These are phyloP conservation scores for Sporothrix phasma DNA, from an alignment of 2,329 filamentous ascomycete species.

Conservation along the genomic window DNA sequence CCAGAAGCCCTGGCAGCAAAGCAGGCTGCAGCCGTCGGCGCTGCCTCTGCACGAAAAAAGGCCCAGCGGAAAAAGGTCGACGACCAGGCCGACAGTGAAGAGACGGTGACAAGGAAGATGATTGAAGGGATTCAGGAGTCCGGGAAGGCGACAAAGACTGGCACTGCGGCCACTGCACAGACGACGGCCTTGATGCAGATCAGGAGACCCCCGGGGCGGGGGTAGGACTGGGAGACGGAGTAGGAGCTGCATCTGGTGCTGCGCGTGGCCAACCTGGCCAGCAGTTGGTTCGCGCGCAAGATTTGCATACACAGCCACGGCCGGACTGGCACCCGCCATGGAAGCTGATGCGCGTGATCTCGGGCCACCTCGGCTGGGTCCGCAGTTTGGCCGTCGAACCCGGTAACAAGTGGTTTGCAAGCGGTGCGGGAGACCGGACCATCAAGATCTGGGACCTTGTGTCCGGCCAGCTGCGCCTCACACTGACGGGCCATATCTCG, in stretches of 20 bases:
- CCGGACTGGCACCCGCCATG: slow-evolving; percentile 97
- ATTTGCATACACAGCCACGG: slow-evolving; percentile 40
- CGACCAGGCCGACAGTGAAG: slow-evolving; percentile 23
- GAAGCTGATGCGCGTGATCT: slow-evolving; percentile 97
- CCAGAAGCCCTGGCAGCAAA: slow-evolving; percentile 71
- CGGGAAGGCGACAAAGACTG: slow-evolving; percentile 21
- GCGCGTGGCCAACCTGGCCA: slow-evolving; percentile 27
- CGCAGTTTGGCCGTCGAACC: slow-evolving; percentile 83
- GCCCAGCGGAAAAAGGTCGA: slow-evolving; percentile 34
- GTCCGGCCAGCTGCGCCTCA: slow-evolving; percentile 72
- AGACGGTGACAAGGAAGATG: slow-evolving; percentile 50
- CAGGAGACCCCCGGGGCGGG: slow-evolving; percentile 20
- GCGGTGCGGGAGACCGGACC: slow-evolving; percentile 86
- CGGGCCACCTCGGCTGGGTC: slow-evolving; percentile 93
- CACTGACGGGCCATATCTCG: slow-evolving; percentile 87
- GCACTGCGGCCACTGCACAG: slow-evolving; percentile 17
- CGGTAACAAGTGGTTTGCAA: slow-evolving; percentile 95
- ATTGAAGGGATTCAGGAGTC: slow-evolving; percentile 52
- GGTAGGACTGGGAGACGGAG: slow-evolving; percentile 16
- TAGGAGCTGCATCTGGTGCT: slow-evolving; percentile 21
- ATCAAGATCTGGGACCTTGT: slow-evolving; percentile 99
- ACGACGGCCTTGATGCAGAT: slow-evolving; percentile 31
- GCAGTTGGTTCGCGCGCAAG: slow-evolving; percentile 28
- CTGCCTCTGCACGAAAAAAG: slow-evolving; percentile 40
- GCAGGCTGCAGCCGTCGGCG: slow-evolving; percentile 54